These are phyloP conservation scores for Fusarium sp. DNA, from an alignment of 2,329 filamentous ascomycete species.

Conservation along the genomic window DNA sequence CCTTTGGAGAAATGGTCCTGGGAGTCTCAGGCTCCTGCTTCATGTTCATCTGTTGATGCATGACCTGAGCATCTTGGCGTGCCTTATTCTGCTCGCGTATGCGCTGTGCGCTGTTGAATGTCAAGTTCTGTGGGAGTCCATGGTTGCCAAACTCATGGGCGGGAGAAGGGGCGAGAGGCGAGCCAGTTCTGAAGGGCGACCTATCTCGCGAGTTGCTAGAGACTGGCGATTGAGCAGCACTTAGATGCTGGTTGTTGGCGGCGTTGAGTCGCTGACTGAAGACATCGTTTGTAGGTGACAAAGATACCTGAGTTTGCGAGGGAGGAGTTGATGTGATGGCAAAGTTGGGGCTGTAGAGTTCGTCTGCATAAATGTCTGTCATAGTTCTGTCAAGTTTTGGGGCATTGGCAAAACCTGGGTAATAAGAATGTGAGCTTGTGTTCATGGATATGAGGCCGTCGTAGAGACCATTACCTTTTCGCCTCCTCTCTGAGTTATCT, in stretches of 20 bases:
- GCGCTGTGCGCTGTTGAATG: constrained; percentile 63
- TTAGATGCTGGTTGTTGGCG: constrained; percentile 77
- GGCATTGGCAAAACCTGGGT: constrained; percentile 59
- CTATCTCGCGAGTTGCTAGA: constrained; percentile 66
- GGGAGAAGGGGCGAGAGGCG: constrained; percentile 63
- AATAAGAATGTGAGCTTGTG: constrained; percentile 66
- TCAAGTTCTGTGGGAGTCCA: constrained; percentile 29
- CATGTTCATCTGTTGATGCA: constrained; percentile 52
- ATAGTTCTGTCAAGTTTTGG: constrained; percentile 87
- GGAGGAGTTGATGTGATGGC: constrained; percentile 65
- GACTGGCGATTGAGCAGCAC: constrained; percentile 61
- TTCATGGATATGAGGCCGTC: constrained; percentile 10
- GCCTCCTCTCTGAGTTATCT: constrained; percentile 58
- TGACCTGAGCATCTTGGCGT: constrained; percentile 62
- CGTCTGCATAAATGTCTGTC: constrained; percentile 84
- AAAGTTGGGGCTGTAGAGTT: constrained; percentile 79
- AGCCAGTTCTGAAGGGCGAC: constrained; percentile 82
- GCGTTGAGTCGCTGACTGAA: constrained; percentile 81
- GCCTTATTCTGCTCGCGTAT: constrained; percentile 69
- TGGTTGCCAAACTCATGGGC: constrained; percentile 52
- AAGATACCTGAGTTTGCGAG: constrained; percentile 54
- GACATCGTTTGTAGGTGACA: constrained; percentile 63
- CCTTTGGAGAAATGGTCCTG: constrained; percentile 96
- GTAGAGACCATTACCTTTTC: constrained; percentile 58
- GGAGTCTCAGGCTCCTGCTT: constrained; percentile 59